phyloP scores from a whole-genome alignment of 2,329 filamentous ascomycete genomes.

The Diaporthe caulivora region DNA sequence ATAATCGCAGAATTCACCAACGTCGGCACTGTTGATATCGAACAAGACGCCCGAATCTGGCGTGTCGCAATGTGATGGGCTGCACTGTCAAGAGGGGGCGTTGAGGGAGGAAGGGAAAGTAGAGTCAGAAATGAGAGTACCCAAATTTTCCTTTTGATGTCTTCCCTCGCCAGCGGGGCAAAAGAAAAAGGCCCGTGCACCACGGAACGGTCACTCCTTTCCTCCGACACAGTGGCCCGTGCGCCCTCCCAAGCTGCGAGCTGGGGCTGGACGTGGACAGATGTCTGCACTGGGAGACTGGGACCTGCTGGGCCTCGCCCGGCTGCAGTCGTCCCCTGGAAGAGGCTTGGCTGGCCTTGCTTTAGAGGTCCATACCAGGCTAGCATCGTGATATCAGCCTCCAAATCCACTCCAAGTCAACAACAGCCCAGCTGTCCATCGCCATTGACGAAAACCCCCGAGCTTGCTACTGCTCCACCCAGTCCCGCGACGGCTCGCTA shows the following conservation, averaged over 20 bases:
- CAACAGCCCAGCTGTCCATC: not conserved
- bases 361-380: conserved; percentile 17
- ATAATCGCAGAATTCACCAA: conserved; percentile 75
- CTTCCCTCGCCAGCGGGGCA: not conserved
- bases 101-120: conserved; percentile 54
- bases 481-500: not conserved
- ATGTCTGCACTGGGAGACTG: conserved; percentile 23
- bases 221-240: conserved; percentile 24
- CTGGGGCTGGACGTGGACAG: conserved; percentile 20
- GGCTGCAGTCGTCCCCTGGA: conserved; percentile 26
- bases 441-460: conserved; percentile 14
- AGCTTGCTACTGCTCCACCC: conserved; percentile 1
- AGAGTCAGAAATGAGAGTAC: conserved; percentile 36
- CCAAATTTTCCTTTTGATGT: conserved; percentile 38
- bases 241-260: not conserved
- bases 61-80: conserved; percentile 73
- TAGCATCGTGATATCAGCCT: conserved; percentile 26
- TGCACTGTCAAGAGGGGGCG: conserved; percentile 88
- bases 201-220: conserved; percentile 20
- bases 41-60: conserved; percentile 77
- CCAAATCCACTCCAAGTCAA: conserved; percentile 18
- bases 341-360: conserved; percentile 36
- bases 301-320: not conserved
- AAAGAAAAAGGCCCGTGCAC: conserved; percentile 30
- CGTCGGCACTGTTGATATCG: conserved; percentile 63